Base-by-base conservation (phyloP, 371 early-diverging fungal species). In the Funneliformis caledonium region DNA sequence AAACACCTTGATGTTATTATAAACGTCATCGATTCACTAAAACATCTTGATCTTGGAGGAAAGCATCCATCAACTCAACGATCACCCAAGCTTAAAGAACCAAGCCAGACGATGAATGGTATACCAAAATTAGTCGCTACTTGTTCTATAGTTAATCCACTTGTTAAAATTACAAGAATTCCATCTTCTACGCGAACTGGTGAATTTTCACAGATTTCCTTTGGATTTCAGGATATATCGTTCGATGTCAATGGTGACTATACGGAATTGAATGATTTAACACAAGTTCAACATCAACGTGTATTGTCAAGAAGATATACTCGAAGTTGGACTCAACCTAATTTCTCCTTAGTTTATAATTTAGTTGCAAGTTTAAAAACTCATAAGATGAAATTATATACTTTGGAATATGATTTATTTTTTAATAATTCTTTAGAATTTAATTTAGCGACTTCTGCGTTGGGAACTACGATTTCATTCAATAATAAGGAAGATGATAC, bases 301-400 rank as follows among this genome's bases (percentile, higher is more conserved):
- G 48, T n/a, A 31, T 47, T 56, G 11, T 78, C 78, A 31, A 65
- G 78, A 50, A 42, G 78, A 26, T 78, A 78, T 69, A 56, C 8
- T 33, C 68, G 48, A 56, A 69, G 78, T 48, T 78, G 78, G 78
- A 33, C 37, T 4, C 68, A 68, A 12, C 78, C 78, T 2, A 12
- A 14, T 10, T 78, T 78, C 48, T 68, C 78, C 7, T 37, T 78
- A 19, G n/a, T 78, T n/a, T 78, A 78, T 78, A 78, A 78, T 78
- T 62, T 78, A 11, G 59, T 78, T 12, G 78, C 69, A 31, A 68
- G 69, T 69, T 48, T 78, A 31, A 78, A 68, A 31, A 68, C 69
- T 12, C 26, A 31, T 50, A 69, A 61, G 10, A 65, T 69, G 78
- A 67, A 42, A 50, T 16, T 78, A 67, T 78, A 37, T 33, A 78